Evolutionary conservation across 2,329 filamentous ascomycete genomes (phyloP).

Genomic region (Pseudogymnoascus sp.): DNA sequence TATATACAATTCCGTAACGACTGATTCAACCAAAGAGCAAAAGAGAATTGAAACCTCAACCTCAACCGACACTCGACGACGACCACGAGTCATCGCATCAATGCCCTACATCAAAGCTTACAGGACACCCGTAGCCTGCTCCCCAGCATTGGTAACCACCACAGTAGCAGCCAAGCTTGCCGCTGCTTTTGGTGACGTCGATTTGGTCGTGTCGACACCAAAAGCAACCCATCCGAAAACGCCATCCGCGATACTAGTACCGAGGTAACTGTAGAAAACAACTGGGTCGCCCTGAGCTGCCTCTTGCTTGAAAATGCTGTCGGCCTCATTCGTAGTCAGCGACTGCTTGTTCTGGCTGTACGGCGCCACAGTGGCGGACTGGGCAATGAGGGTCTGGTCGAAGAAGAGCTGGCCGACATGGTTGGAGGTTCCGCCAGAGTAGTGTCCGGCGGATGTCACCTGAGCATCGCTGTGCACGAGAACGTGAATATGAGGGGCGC

Average conservation of each 20-base stretch:
- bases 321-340: slow-evolving; percentile 41
- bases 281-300: slow-evolving; percentile 42
- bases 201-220: slow-evolving; percentile 37
- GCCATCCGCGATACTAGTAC: slow-evolving; percentile 42
- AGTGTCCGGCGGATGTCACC: slow-evolving; percentile 36
- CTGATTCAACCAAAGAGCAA: background rate
- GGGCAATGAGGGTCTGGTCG: slow-evolving; percentile 47
- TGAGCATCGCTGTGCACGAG: slow-evolving; percentile 36
- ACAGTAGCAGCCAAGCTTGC: slow-evolving; percentile 24
- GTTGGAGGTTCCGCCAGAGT: slow-evolving; percentile 41
- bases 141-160: slow-evolving; percentile 23
- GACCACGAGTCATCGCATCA: background rate
- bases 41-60: background rate
- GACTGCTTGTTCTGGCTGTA: slow-evolving; percentile 40
- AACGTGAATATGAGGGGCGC: slow-evolving; percentile 41
- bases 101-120: background rate
- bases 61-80: background rate
- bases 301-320: slow-evolving; percentile 39
- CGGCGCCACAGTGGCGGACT: slow-evolving; percentile 40
- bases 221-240: slow-evolving; percentile 48
- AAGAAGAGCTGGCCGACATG: slow-evolving; percentile 60
- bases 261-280: slow-evolving; percentile 51
- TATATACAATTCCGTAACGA: slow-evolving; percentile 2
- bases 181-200: slow-evolving; percentile 40
- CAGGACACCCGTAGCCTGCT: background rate